Evolutionary conservation across 2,329 filamentous ascomycete genomes (phyloP).

Genomic region (Macrophomina tecta): DNA sequence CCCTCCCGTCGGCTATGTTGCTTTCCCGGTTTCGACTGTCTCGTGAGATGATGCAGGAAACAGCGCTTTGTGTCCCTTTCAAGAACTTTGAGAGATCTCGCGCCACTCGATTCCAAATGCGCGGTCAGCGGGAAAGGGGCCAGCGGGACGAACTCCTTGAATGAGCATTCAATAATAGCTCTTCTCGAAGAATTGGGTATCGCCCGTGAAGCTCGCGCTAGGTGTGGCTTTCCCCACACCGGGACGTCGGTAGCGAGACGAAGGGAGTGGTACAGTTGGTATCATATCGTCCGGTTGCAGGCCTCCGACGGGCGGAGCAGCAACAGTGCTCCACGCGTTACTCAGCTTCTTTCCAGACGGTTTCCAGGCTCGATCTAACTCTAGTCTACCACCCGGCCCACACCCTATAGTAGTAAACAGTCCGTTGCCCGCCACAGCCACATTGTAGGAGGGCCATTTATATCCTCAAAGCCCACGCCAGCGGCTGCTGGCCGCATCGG

Average conservation of each 20-base stretch:
- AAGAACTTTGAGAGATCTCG: constrained; percentile 14
- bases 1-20: constrained; percentile 21
- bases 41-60: constrained; percentile 29
- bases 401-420: constrained; percentile 17
- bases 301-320: constrained; percentile 13
- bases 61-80: constrained; percentile 10
- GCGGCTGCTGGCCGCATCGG: constrained; percentile 16
- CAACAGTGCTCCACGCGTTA: constrained; percentile 12
- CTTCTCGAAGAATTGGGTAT: constrained; percentile 18
- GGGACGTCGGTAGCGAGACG: constrained; percentile 24
- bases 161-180: background rate
- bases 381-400: constrained; percentile 16
- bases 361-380: constrained; percentile 15
- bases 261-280: constrained; percentile 24
- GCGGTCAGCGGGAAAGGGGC: constrained; percentile 6
- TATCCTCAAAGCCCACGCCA: constrained; percentile 18
- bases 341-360: constrained; percentile 15
- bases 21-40: constrained; percentile 28
- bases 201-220: background rate
- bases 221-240: constrained; percentile 23
- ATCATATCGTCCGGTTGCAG: constrained; percentile 24
- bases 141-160: background rate
- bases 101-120: constrained; percentile 26
- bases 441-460: constrained; percentile 14
- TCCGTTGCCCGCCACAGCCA: constrained; percentile 25